A percentile compares a stretch with the other conserved stretches of the same genome.
These are phyloP conservation scores for Dentipellis fragilis DNA, from an alignment of 768 basidiomycete species.

Conservation along the genomic window DNA sequence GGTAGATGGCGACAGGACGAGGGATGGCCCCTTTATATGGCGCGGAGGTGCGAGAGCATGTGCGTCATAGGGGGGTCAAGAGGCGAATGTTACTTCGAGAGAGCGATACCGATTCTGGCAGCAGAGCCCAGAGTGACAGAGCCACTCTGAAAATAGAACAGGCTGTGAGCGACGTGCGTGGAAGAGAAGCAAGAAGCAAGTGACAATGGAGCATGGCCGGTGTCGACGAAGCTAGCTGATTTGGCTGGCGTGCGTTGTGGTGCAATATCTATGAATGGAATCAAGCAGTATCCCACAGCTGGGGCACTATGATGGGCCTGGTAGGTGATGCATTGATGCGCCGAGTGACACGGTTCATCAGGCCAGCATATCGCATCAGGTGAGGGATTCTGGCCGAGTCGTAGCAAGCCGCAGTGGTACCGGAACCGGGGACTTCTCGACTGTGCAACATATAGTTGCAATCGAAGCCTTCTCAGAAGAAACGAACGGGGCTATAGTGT, in stretches of 20 bases:
- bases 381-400: not conserved
- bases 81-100: not conserved
- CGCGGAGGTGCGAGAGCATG: not conserved
- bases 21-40: conserved; percentile 6
- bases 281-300: not conserved
- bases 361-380: not conserved
- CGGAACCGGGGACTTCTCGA: not conserved
- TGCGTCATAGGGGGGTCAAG: not conserved
- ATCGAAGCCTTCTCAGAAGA: no score
- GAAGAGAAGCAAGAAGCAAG: no score
- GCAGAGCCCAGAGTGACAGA: not conserved
- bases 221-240: not conserved
- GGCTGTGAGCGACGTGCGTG: not conserved
- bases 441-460: no score
- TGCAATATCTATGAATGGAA: not conserved
- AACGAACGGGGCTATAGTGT: no score
- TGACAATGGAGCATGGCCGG: no score
- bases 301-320: not conserved
- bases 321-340: not conserved
- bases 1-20: not conserved
- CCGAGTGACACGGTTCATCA: not conserved
- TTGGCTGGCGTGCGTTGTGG: not conserved
- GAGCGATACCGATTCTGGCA: not conserved
- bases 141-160: not conserved
- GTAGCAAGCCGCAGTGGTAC: not conserved